These are phyloP conservation scores for Exophiala sp. DNA, from an alignment of 2,329 filamentous ascomycete species.

Conservation along the genomic window DNA sequence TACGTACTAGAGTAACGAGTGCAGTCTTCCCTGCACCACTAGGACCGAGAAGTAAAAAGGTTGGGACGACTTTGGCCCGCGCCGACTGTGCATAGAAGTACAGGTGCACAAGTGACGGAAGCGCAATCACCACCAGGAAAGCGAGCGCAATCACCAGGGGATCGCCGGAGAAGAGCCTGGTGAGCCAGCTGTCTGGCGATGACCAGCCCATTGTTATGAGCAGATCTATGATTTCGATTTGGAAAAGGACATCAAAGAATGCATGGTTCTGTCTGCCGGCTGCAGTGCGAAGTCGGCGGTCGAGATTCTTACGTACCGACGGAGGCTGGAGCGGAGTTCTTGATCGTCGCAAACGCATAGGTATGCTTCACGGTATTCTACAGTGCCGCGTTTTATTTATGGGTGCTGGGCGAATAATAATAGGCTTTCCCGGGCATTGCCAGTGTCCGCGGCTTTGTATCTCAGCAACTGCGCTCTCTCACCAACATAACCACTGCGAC, in stretches of 20 bases:
- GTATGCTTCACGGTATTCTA: no score
- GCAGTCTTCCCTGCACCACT: constrained; percentile 81
- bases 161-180: constrained; percentile 41
- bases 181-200: constrained; percentile 36
- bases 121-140: constrained; percentile 61
- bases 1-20: constrained; percentile 64
- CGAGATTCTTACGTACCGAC: neutral
- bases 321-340: neutral
- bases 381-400: neutral
- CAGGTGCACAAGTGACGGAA: constrained; percentile 72
- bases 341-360: no score
- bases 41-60: constrained; percentile 74
- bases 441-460: neutral
- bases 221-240: neutral
- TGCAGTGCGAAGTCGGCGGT: neutral
- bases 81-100: constrained; percentile 63
- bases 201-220: constrained; percentile 33
- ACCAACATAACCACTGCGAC: neutral
- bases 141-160: constrained; percentile 56
- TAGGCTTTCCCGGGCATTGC: neutral
- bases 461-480: neutral
- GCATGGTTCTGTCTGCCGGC: neutral
- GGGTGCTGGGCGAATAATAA: neutral
- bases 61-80: constrained; percentile 61
- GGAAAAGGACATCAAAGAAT: neutral